A percentile compares a stretch with the other conserved stretches of the same genome.
phyloP scores from a whole-genome alignment of 2,329 filamentous ascomycete species.

The Sclerotinia spermophila region DNA sequence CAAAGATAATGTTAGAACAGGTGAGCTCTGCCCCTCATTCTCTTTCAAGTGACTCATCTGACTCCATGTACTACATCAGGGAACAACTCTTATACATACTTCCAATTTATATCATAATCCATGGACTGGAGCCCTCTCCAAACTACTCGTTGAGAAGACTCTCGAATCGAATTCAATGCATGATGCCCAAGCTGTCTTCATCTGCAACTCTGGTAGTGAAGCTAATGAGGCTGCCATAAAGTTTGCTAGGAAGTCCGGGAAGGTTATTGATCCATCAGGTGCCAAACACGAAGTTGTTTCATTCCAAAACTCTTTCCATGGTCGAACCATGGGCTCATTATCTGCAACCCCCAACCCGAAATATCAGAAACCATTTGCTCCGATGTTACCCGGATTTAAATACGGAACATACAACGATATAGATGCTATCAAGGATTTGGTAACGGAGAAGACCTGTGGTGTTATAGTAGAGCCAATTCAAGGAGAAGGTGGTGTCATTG shows the following conservation, averaged over 20 bases:
- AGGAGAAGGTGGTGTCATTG: slow-evolving; percentile 89
- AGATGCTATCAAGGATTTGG: slow-evolving; percentile 63
- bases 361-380: slow-evolving; percentile 91
- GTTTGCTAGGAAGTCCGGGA: slow-evolving; percentile 89
- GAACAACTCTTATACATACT: slow-evolving; percentile 77
- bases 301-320: slow-evolving; percentile 91
- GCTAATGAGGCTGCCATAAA: slow-evolving; percentile 98
- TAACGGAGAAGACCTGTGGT: slow-evolving; percentile 84
- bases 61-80: slow-evolving; percentile 40
- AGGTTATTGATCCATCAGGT: slow-evolving; percentile 66
- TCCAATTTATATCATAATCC: slow-evolving; percentile 97
- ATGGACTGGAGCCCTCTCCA: slow-evolving; percentile 87
- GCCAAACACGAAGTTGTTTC: slow-evolving; percentile 81
- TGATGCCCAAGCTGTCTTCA: slow-evolving; percentile 74
- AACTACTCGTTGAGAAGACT: slow-evolving; percentile 80
- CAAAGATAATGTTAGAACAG: slow-evolving; percentile 73
- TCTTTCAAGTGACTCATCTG: background rate
- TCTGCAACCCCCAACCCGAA: slow-evolving; percentile 98
- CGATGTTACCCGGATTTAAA: slow-evolving; percentile 91
- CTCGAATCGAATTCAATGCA: slow-evolving; percentile 76
- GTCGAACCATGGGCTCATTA: slow-evolving; percentile 89
- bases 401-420: slow-evolving; percentile 86
- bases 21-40: slow-evolving; percentile 41
- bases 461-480: slow-evolving; percentile 97
- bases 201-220: slow-evolving; percentile 95